phyloP scores from a whole-genome alignment of 2,329 filamentous ascomycete species.

The Hymenotorrendiella dingleyae region DNA sequence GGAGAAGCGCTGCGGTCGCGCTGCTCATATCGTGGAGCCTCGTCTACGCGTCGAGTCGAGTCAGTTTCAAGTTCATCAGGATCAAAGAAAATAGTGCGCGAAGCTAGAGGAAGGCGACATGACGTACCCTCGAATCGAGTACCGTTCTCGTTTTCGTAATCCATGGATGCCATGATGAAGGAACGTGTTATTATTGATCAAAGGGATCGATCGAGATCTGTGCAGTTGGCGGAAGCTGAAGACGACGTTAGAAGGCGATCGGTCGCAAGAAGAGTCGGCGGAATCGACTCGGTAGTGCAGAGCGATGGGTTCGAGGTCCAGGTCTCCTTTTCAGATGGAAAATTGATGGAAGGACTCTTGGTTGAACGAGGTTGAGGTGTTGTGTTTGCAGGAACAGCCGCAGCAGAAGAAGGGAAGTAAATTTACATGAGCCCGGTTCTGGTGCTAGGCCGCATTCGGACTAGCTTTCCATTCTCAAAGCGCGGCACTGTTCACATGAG shows the following conservation, averaged over 20 bases:
- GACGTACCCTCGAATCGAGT: slow-evolving; percentile 58
- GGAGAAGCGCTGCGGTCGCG: slow-evolving; percentile 63
- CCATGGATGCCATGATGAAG: slow-evolving; percentile 51
- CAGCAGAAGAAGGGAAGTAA: slow-evolving; percentile 1
- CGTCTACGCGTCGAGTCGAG: slow-evolving; percentile 40
- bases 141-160: slow-evolving; percentile 63
- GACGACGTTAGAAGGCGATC: background rate
- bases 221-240: background rate
- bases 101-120: background rate
- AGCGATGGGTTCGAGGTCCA: slow-evolving; percentile 3
- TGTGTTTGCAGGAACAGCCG: slow-evolving; percentile 1
- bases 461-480: no score
- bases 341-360: slow-evolving; percentile 1
- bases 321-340: no score
- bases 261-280: background rate
- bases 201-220: background rate
- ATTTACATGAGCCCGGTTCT: background rate
- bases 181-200: slow-evolving; percentile 14
- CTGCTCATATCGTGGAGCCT: slow-evolving; percentile 60
- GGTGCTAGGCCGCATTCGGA: background rate
- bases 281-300: slow-evolving; percentile 1
- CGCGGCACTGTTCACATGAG: no score
- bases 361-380: slow-evolving; percentile 1
- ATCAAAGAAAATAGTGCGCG: background rate
- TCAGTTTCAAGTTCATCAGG: slow-evolving; percentile 15